Conservation (phyloP, 208 protist species). For the Trypanosoma melophagium region DNA sequence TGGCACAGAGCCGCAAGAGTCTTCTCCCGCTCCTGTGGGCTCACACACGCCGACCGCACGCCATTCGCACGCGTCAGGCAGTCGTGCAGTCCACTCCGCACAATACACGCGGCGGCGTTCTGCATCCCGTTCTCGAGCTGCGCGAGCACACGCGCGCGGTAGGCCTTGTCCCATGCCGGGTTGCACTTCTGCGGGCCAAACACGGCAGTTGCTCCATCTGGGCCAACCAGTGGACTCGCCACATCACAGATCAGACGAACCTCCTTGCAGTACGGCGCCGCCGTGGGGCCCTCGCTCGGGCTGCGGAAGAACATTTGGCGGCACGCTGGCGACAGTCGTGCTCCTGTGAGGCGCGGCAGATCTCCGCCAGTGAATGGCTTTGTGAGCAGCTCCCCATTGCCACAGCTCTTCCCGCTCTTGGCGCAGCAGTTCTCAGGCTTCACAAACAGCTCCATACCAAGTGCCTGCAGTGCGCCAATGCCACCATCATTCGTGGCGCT, state of each 20-base stretch:
- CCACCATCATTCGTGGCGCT: slow-evolving; percentile 86
- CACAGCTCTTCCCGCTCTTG: too few relatives aligned
- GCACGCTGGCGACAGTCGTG: slow-evolving; percentile 20
- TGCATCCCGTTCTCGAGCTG: slow-evolving; percentile 56
- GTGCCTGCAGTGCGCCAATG: slow-evolving; percentile 71
- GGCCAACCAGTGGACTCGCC: slow-evolving; percentile 64
- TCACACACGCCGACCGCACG: background rate
- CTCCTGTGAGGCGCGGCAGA: slow-evolving; percentile 40
- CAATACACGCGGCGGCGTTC: slow-evolving; percentile 44
- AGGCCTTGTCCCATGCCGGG: slow-evolving; percentile 17
- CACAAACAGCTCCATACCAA: slow-evolving; percentile 64
- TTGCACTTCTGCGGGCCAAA: slow-evolving; percentile 85
- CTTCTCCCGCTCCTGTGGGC: background rate
- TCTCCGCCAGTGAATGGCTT: slow-evolving; percentile 58
- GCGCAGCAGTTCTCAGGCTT: background rate
- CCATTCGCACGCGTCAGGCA: background rate
- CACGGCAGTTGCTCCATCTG: slow-evolving; percentile 58
- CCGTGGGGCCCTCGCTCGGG: background rate
- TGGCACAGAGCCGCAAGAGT: slow-evolving; percentile 31
- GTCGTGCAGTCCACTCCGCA: slow-evolving; percentile 24
- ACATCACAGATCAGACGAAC: slow-evolving; percentile 79
- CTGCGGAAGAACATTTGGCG: slow-evolving; percentile 8
- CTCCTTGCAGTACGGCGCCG: slow-evolving; percentile 15
- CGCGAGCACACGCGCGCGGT: slow-evolving; percentile 37
- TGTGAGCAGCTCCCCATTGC: slow-evolving; percentile 15